These are phyloP conservation scores for Pythium aristosporum DNA, from an alignment of 352 stramenopile species.

Conservation along the genomic window DNA sequence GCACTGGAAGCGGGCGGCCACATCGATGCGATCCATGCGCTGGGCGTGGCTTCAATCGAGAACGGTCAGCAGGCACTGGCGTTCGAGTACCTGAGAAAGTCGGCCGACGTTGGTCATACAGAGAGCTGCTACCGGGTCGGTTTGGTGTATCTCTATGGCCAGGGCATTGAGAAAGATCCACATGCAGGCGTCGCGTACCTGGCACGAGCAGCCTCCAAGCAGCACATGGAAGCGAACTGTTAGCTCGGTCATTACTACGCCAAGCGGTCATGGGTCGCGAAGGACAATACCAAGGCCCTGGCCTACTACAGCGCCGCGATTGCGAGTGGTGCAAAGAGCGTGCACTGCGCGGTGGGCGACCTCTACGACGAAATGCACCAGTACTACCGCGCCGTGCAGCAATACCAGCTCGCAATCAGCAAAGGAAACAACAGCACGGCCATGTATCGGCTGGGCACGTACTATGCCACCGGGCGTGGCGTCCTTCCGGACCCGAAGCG, in stretches of 20 bases:
- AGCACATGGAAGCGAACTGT: neutral
- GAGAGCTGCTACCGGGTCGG: neutral
- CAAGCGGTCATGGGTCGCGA: neutral
- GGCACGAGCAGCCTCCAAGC: neutral
- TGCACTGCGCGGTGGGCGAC: neutral
- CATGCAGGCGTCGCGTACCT: neutral
- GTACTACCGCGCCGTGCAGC: neutral
- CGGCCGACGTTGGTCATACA: neutral
- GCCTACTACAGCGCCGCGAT: neutral
- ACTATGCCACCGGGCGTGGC: neutral
- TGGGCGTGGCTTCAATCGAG: neutral
- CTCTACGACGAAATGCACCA: neutral
- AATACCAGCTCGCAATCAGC: neutral
- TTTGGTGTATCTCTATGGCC: neutral
- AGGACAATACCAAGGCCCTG: neutral
- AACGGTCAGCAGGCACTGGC: neutral
- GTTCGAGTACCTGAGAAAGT: neutral
- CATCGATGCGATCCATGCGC: neutral
- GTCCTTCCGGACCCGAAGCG: neutral
- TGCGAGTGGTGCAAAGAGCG: neutral
- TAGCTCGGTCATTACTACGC: neutral
- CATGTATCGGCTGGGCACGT: neutral
- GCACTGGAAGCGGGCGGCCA: slow-evolving; percentile 1
- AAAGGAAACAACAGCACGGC: neutral
- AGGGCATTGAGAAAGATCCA: neutral